Conservation (phyloP, 2,329 filamentous ascomycete species). For the Ophiostoma montium region DNA sequence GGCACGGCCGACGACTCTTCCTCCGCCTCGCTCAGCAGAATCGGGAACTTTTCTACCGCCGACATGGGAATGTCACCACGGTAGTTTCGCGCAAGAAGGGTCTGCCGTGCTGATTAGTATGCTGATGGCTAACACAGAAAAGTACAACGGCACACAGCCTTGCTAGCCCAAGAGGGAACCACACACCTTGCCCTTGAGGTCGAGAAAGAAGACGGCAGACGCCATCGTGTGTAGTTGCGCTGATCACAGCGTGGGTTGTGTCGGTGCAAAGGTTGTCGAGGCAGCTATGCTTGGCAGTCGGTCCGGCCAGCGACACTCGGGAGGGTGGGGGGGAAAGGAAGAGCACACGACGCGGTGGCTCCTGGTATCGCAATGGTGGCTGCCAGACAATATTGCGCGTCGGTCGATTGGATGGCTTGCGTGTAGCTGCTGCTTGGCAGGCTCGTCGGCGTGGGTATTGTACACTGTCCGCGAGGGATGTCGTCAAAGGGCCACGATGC, state of each 20-base stretch:
- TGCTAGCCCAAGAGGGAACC: not conserved
- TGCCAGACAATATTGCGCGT: too few relatives aligned
- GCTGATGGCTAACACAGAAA: not conserved
- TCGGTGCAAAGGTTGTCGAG: not conserved
- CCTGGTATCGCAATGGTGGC: too few relatives aligned
- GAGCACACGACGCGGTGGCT: not conserved
- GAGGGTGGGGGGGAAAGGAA: not conserved
- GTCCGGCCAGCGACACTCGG: constrained; percentile 1
- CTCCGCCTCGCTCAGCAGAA: constrained; percentile 93
- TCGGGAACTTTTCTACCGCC: constrained; percentile 92
- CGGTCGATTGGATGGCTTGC: too few relatives aligned
- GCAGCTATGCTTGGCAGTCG: not conserved
- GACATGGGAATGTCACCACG: constrained; percentile 98
- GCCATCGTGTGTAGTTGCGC: constrained; percentile 52
- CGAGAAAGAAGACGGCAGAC: constrained; percentile 94
- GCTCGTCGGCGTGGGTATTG: too few relatives aligned
- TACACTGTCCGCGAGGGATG: not conserved
- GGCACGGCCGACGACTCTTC: constrained; percentile 96
- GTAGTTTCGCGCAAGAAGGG: constrained; percentile 96
- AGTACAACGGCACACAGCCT: too few relatives aligned
- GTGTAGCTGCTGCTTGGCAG: too few relatives aligned
- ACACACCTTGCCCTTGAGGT: constrained; percentile 96
- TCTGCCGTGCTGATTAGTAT: constrained; percentile 35
- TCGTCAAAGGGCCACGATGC: constrained; percentile 1
- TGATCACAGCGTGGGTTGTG: not conserved